Conservation (phyloP, 140 eudicot species). For the Cichorium intybus region DNA sequence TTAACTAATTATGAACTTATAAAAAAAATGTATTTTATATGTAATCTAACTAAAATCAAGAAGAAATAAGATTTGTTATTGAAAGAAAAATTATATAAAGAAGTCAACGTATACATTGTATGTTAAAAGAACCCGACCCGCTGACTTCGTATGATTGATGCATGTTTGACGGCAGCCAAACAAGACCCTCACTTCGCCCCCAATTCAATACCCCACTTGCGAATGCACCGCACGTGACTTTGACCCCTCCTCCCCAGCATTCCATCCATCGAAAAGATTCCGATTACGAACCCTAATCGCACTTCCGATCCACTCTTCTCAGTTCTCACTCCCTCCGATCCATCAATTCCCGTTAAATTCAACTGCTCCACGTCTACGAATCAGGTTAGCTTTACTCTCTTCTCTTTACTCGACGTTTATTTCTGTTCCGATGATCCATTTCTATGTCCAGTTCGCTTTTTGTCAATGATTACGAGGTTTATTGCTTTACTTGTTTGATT, state of each 20-base stretch:
- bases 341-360: slow-evolving; percentile 8
- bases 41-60: no score
- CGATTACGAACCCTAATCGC: slow-evolving; percentile 23
- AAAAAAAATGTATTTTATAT: no score
- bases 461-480: background rate
- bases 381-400: slow-evolving; percentile 16
- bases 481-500: background rate
- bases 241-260: slow-evolving; percentile 37
- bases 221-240: slow-evolving; percentile 33
- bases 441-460: slow-evolving; percentile 1
- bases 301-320: slow-evolving; percentile 12
- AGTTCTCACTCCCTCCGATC: background rate
- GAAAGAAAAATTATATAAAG: background rate
- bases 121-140: slow-evolving; percentile 6
- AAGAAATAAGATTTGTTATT: background rate
- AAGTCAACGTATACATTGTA: slow-evolving; percentile 16
- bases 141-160: slow-evolving; percentile 21
- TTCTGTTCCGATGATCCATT: slow-evolving; percentile 3
- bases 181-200: slow-evolving; percentile 29
- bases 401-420: background rate
- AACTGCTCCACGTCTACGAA: background rate
- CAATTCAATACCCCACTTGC: slow-evolving; percentile 15
- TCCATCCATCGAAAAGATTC: slow-evolving; percentile 21
- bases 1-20: no score
- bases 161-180: slow-evolving; percentile 39